Percentiles rank a stretch among this genome's conserved stretches.
Evolutionary conservation across 73 alveolate species (phyloP).

Genomic region (Paraurostyla sp.): DNA sequence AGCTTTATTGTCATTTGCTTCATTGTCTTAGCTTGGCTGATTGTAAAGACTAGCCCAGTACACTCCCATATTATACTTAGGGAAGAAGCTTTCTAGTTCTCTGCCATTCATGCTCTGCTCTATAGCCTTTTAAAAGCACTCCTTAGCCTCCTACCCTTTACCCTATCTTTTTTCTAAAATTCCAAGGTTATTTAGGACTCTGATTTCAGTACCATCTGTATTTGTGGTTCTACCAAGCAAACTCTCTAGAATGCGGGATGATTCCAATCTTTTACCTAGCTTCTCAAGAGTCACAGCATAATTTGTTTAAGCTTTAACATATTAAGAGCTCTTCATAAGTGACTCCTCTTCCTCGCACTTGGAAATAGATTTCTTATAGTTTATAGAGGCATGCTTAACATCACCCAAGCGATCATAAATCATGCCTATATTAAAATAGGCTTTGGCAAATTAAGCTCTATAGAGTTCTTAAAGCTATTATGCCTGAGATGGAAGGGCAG

Average conservation of each 20-base stretch:
- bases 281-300: constrained; percentile 67
- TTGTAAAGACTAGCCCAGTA: background rate
- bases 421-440: constrained; percentile 55
- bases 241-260: constrained; percentile 18
- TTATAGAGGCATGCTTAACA: background rate
- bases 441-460: constrained; percentile 43
- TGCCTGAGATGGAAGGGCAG: background rate
- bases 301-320: constrained; percentile 63
- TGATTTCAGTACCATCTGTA: background rate
- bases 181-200: constrained; percentile 28
- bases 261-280: constrained; percentile 61
- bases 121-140: background rate
- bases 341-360: background rate
- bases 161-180: constrained; percentile 34
- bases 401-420: constrained; percentile 41
- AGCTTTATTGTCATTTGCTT: constrained; percentile 12
- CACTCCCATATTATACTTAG: constrained; percentile 42
- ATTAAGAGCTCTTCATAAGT: background rate
- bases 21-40: background rate
- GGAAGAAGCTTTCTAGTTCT: constrained; percentile 14
- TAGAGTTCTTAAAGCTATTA: background rate
- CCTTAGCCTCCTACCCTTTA: background rate
- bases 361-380: constrained; percentile 7
- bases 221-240: no score
- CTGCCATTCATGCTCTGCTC: background rate